Evolutionary conservation across 306 rosid genomes (phyloP), one percentile per base, ranked within the genome.

Genomic region (Castanea mollissima): DNA sequence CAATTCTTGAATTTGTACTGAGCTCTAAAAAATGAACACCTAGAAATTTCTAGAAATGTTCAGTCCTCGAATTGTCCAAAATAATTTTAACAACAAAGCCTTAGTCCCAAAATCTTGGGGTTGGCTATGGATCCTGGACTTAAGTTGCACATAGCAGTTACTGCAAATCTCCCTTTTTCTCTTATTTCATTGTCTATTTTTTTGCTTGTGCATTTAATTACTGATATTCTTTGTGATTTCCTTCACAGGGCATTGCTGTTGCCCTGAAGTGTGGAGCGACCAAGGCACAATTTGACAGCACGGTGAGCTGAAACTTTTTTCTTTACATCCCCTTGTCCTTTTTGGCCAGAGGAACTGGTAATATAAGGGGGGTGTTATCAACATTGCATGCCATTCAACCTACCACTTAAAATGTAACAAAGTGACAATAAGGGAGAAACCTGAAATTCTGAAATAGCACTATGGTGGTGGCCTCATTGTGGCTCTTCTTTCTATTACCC

Each of bases 251-350:
- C 38, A 87, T 95, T 62, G 96, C 97, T 79, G 31, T 95, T 82
- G 98, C 97, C 63, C 62, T 95, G 76, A 95, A 95, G 87, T 91
- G 92, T 78, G 98, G 98, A 81, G 99, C 99, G 74, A 95, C 99
- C 57, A 95, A 95, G 85, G 90, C 86, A 72, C 99, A 95, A 78
- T 89, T 95, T 86, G 99, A 95, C 84, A 90, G 88, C 87, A 95
- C 99, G 7, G 99, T 95, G 85, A 84, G 97, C 86, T 68, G 27
- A 68, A 35, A 12, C 23, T 25, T 25, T 60, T 21, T 11, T 60
- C 11, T 21, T 64, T 18, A 29, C 19, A 2, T 11, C 54, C 54
- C 15, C 54, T 49, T 3, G 16, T 49, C 16, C 54, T 49, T 49
- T 21, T 15, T 1, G 46, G 70, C 70, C 41, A 31, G 10, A 15